Conservation (phyloP, 1,284 basidiomycete genomes). For the Sphagnurus paluster region DNA sequence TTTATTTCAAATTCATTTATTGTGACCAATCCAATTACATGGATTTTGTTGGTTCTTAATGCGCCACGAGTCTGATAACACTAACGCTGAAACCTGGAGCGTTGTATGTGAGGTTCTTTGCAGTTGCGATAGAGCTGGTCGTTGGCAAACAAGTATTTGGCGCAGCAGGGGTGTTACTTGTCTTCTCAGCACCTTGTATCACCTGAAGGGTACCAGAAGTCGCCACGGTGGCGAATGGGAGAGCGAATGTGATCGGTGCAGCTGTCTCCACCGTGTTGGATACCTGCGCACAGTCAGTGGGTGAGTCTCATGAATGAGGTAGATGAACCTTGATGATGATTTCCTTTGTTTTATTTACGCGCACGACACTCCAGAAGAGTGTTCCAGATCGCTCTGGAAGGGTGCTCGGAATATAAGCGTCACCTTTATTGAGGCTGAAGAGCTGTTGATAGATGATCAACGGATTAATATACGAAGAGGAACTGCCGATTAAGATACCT, state of each 20-base stretch:
- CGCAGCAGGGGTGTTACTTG: constrained; percentile 54
- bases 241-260: constrained; percentile 46
- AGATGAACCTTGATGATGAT: constrained; percentile 62
- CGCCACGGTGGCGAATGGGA: constrained; percentile 54
- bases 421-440: constrained; percentile 61
- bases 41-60: too few relatives aligned
- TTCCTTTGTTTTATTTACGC: constrained; percentile 39
- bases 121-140: constrained; percentile 44
- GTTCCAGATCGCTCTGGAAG: constrained; percentile 50
- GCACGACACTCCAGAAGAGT: constrained; percentile 63
- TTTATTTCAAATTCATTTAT: too few relatives aligned
- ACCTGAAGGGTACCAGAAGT: constrained; percentile 43
- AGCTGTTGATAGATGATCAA: constrained; percentile 36
- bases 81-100: constrained; percentile 61
- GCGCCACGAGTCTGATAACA: constrained; percentile 43
- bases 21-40: too few relatives aligned
- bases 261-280: constrained; percentile 47
- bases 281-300: constrained; percentile 22
- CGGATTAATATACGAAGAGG: not conserved
- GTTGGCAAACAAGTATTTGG: constrained; percentile 49
- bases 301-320: not conserved
- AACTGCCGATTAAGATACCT: constrained; percentile 37
- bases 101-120: constrained; percentile 53
- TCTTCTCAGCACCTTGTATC: constrained; percentile 45
- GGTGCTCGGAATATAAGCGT: constrained; percentile 64